Base-by-base conservation (phyloP, 345 rosid genomes). In the Erysimum cheiranthoides region DNA sequence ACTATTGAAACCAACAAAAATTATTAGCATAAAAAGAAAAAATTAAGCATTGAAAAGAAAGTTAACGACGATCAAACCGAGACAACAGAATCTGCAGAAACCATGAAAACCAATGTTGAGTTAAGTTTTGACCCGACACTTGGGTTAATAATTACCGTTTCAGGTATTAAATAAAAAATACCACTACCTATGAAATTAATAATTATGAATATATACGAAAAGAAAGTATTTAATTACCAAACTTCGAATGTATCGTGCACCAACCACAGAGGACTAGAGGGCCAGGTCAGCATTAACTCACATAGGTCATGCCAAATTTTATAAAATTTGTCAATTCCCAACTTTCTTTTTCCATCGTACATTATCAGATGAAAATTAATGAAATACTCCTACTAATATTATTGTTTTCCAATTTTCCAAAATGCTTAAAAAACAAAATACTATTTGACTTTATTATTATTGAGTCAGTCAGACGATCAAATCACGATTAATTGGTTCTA, bases 81-180 rank as follows among this genome's bases (percentile, higher is more conserved):
- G 70, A 69, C 45, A 76, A 53, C 59, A 70, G 30, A 61, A 69
- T 47, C 66, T 70, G 51, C 65, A 62, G 51, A 76, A 45, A 52
- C 51, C 71, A 76, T 59, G 40, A 52, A 61, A 69, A 59, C 68
- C 71, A n/a, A 57, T 70, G 80, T 46, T 77, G 75, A 53, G 80
- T 77, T 64, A 62, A 54, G 27, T 70, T 46, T 63, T 53, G 53
- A 70, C 76, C 52, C 5, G 75, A 70, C 45, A 17, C 60, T 46
- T 63, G 66, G 66, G 76, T 77, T 63, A 63, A 70, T 36, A 77
- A 11, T 63, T 70, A 77, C 75, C 80, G 76, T 77, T 70, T 42
- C 6, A 56, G 17, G 53, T 42, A 13, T 39, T 18, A 18, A 58
- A 45, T 45, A 34, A 46, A 6, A 31, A 18, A 13, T 45, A 32